Conservation (phyloP, 2,329 filamentous ascomycete genomes). For the Onygenales sp. region DNA sequence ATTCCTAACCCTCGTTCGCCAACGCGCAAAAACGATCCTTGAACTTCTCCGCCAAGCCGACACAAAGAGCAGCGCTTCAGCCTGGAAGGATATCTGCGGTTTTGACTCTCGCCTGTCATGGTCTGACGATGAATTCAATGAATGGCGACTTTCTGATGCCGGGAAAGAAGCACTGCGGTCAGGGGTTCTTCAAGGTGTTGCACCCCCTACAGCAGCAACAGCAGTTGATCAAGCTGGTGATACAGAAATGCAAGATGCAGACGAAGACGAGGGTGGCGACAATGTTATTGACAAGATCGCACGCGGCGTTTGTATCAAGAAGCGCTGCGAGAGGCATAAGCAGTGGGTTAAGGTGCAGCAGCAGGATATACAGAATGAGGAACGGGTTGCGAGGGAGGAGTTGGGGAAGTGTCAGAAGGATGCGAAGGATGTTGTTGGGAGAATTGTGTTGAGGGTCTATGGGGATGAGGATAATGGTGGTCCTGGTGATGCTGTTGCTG, state of each 20-base stretch:
- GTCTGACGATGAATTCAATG: constrained; percentile 40
- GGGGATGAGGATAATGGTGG: constrained; percentile 25
- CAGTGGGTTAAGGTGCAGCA: constrained; percentile 40
- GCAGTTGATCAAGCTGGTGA: constrained; percentile 24
- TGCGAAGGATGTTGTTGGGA: constrained; percentile 32
- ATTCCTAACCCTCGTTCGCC: constrained; percentile 34
- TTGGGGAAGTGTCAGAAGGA: constrained; percentile 31
- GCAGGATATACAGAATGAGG: constrained; percentile 35
- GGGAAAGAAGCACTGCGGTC: constrained; percentile 32
- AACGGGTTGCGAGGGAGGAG: constrained; percentile 29
- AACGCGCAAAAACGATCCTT: constrained; percentile 31
- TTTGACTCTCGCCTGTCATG: constrained; percentile 39
- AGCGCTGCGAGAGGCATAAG: constrained; percentile 39
- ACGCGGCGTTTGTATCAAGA: constrained; percentile 38
- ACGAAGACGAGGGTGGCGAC: constrained; percentile 19
- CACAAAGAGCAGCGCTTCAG: constrained; percentile 27
- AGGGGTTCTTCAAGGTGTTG: constrained; percentile 23
- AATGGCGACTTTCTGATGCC: constrained; percentile 32
- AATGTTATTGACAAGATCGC: constrained; percentile 21
- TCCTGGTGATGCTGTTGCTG: constrained; percentile 9
- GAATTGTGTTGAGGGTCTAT: constrained; percentile 33
- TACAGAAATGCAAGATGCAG: constrained; percentile 23
- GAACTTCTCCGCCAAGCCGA: constrained; percentile 36
- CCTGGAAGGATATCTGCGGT: constrained; percentile 40
- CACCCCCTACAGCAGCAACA: not conserved